Base-by-base conservation (phyloP, 176 grass and related monocot genomes). In the Panicum miliaceum region DNA sequence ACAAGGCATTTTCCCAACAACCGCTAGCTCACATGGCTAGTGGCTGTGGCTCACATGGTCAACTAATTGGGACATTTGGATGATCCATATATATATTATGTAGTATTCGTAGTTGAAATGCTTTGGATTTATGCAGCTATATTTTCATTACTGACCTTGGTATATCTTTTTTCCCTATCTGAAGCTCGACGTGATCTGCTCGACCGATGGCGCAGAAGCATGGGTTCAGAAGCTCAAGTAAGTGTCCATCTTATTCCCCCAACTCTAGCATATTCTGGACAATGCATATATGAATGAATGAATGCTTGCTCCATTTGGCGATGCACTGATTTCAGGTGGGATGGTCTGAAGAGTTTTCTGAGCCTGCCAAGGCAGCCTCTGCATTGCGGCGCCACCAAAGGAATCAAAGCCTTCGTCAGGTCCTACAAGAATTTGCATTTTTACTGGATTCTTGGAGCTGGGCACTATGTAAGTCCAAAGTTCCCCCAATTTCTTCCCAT, bases 191-290 rank as follows among this genome's bases (percentile, higher is more conserved):
- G 27, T 97, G 4, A 94, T 97, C 34, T 97, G 95, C 79, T 89
- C 95, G 45, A 86, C 95, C 0, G 75, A 69, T 34, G 92, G 95
- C 45, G 92, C 90, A 23, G 87, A 93, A 81, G 86, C 84, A 75
- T 97, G 92, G 92, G 90, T 97, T 75, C 54, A 89, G 79, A 97
- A 97, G 64, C 95, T 97, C 64, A 97, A 94, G 94, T 94, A 80
- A 92, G 92, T 48, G 13, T 66, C 67, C 37, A 3, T 19, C 4
- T 34, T 22, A 22, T 10, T 51, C 18, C 8, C 19, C 12, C 12
- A 35, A 15, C 41, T 41, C 13, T 35, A 65, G 20, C 59, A 45
- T 14, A 14, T 6, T 29, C 40, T 25, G 11, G 4, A 20, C n/a
- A 25, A 45, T 42, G 18, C n/a, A 40, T 36, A 12, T 72, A 27